Conservation (phyloP, 495 filamentous ascomycete genomes). For the Xanthoparmelia taractica region DNA sequence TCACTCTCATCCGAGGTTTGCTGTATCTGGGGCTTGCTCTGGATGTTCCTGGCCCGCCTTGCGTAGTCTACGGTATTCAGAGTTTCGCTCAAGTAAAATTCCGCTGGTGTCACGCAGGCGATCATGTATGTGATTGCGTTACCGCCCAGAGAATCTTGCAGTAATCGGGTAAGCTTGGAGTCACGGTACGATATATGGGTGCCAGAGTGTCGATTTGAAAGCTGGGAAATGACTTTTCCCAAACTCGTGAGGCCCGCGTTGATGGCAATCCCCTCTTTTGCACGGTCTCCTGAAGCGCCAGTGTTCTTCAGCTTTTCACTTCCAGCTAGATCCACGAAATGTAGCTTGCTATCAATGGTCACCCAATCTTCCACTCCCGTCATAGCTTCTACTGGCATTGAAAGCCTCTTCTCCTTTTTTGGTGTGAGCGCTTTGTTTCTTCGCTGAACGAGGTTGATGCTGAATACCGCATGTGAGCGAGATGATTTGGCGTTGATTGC, state of each 20-base stretch:
- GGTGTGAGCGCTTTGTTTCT: constrained; percentile 54
- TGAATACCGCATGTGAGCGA: constrained; percentile 98
- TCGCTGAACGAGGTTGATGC: constrained; percentile 84
- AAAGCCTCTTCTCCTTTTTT: constrained; percentile 74
- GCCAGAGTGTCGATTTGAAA: constrained; percentile 80
- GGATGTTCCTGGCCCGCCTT: constrained; percentile 89
- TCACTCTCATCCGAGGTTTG: constrained; percentile 84
- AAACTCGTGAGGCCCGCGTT: constrained; percentile 92
- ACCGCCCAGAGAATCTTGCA: constrained; percentile 96
- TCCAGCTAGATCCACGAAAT: constrained; percentile 97
- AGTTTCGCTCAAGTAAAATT: constrained; percentile 96
- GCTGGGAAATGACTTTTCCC: constrained; percentile 96
- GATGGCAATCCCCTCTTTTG: constrained; percentile 96
- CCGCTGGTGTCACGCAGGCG: constrained; percentile 92
- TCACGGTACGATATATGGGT: constrained; percentile 97
- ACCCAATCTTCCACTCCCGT: constrained; percentile 61
- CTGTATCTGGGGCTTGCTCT: constrained; percentile 95
- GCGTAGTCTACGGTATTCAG: constrained; percentile 96
- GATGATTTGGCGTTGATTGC: constrained; percentile 98
- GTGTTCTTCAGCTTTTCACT: constrained; percentile 98
- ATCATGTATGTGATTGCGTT: constrained; percentile 99
- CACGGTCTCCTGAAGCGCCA: constrained; percentile 87
- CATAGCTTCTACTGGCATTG: constrained; percentile 77
- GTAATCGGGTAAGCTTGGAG: constrained; percentile 86
- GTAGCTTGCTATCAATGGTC: constrained; percentile 94